A percentile compares a stretch with the other conserved stretches of the same genome.
phyloP scores from a whole-genome alignment of 2,329 filamentous ascomycete species.

The Aspergillus hiratsukae region DNA sequence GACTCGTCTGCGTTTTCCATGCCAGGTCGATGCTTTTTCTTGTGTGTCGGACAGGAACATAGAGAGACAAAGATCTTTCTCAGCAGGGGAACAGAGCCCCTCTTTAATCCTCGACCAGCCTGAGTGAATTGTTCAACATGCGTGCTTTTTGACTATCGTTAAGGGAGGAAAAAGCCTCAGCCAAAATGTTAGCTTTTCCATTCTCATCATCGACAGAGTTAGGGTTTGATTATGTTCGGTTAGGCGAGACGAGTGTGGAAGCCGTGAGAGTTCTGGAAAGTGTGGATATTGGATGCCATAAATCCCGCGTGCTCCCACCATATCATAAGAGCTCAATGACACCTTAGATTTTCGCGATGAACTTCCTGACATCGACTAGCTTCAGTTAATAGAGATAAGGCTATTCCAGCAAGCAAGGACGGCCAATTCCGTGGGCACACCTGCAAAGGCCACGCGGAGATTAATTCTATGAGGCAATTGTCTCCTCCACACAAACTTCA shows the following conservation, averaged over 20 bases:
- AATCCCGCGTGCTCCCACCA: too few relatives aligned
- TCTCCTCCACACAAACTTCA: conserved; percentile 4
- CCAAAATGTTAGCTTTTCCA: too few relatives aligned
- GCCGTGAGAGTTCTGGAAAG: too few relatives aligned
- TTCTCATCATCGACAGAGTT: too few relatives aligned
- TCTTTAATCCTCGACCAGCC: too few relatives aligned
- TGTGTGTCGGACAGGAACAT: background rate
- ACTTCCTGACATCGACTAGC: background rate
- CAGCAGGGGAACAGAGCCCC: background rate
- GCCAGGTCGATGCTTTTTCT: background rate
- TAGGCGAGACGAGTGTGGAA: too few relatives aligned
- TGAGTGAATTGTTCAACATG: too few relatives aligned
- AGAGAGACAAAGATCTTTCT: background rate
- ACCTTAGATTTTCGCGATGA: background rate
- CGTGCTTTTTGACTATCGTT: too few relatives aligned
- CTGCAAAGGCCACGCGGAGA: background rate
- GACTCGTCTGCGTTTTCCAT: background rate
- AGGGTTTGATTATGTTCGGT: too few relatives aligned
- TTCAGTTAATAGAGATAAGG: background rate
- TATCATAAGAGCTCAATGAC: too few relatives aligned
- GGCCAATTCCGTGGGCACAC: background rate
- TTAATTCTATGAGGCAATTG: conserved; percentile 8
- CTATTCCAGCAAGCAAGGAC: background rate
- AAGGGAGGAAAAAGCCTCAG: too few relatives aligned
- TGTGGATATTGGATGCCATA: too few relatives aligned